Evolutionary conservation across 2,329 filamentous ascomycete species (phyloP).

Genomic region (Aspergillus terreus): DNA sequence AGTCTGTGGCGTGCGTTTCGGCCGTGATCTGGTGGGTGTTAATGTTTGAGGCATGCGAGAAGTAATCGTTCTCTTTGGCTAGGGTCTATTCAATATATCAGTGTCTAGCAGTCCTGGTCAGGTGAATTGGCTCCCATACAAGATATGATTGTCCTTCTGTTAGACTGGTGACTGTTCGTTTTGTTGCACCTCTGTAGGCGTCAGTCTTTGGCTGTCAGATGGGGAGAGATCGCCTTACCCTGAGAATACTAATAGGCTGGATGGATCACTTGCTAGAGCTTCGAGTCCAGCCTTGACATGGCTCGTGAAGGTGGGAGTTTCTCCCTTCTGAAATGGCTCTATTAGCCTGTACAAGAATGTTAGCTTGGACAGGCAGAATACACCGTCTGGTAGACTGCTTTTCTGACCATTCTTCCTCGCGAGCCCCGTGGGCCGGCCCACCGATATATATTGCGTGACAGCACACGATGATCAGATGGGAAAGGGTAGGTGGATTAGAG

Average conservation of each 20-base stretch:
- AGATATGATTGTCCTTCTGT: constrained; percentile 64
- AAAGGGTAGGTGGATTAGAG: not conserved
- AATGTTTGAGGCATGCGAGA: constrained; percentile 16
- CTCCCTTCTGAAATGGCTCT: constrained; percentile 70
- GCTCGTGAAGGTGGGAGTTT: constrained; percentile 73
- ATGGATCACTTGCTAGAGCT: constrained; percentile 45
- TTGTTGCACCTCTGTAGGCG: constrained; percentile 54
- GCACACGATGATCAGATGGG: not conserved
- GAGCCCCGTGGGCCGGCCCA: not conserved
- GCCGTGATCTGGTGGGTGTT: constrained; percentile 44
- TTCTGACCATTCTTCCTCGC: not conserved
- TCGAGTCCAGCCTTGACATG: constrained; percentile 67
- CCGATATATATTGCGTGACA: not conserved
- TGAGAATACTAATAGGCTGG: constrained; percentile 64
- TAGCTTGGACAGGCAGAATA: not conserved
- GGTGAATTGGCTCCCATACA: constrained; percentile 26
- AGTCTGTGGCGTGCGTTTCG: constrained; percentile 76
- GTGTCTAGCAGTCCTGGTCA: not conserved
- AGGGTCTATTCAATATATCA: constrained; percentile 25
- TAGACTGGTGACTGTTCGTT: constrained; percentile 48
- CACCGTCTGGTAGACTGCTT: no score
- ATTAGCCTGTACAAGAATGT: constrained; percentile 52
- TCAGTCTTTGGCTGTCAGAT: not conserved
- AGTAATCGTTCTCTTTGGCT: constrained; percentile 32
- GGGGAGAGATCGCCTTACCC: constrained; percentile 49